These are phyloP conservation scores for Metrosideros polymorpha DNA, from an alignment of 441 rosid species.

Conservation along the genomic window DNA sequence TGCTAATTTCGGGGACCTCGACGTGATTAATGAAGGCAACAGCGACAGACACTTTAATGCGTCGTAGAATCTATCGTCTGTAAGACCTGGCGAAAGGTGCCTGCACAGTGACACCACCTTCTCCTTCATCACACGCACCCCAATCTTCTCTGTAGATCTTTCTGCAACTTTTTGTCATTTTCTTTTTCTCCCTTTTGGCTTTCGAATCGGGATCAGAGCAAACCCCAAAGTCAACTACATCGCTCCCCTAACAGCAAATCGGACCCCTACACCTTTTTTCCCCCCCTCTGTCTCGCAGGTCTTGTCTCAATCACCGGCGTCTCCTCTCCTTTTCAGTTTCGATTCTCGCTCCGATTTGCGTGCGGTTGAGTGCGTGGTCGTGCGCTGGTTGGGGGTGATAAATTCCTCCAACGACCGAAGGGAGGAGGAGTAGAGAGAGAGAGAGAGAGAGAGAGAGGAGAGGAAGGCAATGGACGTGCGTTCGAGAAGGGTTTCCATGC, in stretches of 20 bases:
- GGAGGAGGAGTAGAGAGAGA: not conserved
- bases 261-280: not conserved
- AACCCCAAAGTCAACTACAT: not conserved
- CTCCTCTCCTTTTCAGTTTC: not conserved
- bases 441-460: not conserved
- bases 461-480: slow-evolving; percentile 16
- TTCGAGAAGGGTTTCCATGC: slow-evolving; percentile 17
- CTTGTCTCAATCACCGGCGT: not conserved
- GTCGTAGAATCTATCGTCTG: not conserved
- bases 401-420: not conserved
- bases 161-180: not conserved
- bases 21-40: not conserved
- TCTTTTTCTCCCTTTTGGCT: not conserved
- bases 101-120: not conserved
- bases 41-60: not conserved
- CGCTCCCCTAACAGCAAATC: not conserved
- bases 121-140: too few species aligned
- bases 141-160: not conserved
- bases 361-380: not conserved
- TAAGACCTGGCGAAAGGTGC: not conserved
- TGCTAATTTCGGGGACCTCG: too few species aligned
- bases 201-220: not conserved
- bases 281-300: not conserved
- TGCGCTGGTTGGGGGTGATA: not conserved
- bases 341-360: not conserved